Evolutionary conservation across 768 basidiomycete genomes (phyloP).

Genomic region (Mycena belliarum): DNA sequence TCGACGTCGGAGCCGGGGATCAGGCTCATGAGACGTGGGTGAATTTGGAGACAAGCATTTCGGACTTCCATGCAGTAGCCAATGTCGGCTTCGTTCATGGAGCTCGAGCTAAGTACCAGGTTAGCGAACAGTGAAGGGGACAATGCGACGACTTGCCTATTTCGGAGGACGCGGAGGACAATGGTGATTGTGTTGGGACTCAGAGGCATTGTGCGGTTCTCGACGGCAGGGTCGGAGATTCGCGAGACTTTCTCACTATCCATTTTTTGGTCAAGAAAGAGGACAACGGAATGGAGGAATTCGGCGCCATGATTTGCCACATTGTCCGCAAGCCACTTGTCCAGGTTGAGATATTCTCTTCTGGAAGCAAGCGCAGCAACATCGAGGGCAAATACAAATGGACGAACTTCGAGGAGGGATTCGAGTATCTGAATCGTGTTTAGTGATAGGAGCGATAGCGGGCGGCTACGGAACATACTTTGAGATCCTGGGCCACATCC

Average conservation of each 20-base stretch:
- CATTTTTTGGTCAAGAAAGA: constrained; percentile 92
- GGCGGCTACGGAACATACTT: constrained; percentile 49
- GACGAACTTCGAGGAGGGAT: constrained; percentile 85
- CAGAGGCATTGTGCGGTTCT: constrained; percentile 83
- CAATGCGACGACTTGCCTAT: constrained; percentile 54
- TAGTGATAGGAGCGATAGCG: background rate
- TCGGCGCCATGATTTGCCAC: constrained; percentile 79
- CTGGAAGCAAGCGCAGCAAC: constrained; percentile 92
- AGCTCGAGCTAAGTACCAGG: constrained; percentile 52
- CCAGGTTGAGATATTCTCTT: constrained; percentile 90
- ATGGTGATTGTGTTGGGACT: constrained; percentile 88
- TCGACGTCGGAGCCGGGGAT: constrained; percentile 84
- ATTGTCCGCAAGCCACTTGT: constrained; percentile 94
- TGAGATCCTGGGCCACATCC: constrained; percentile 93
- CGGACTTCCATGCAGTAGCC: constrained; percentile 90
- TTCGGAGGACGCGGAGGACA: constrained; percentile 86
- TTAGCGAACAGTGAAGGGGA: background rate
- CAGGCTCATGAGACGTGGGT: constrained; percentile 95
- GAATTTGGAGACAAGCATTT: constrained; percentile 89
- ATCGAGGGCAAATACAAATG: constrained; percentile 89
- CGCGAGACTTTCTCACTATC: constrained; percentile 79
- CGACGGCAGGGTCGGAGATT: constrained; percentile 74
- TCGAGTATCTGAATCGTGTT: constrained; percentile 89
- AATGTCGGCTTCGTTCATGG: constrained; percentile 77
- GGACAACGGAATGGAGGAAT: constrained; percentile 84